Conservation (phyloP, 2,329 filamentous ascomycete species). For the Calonectria hawksworthii region DNA sequence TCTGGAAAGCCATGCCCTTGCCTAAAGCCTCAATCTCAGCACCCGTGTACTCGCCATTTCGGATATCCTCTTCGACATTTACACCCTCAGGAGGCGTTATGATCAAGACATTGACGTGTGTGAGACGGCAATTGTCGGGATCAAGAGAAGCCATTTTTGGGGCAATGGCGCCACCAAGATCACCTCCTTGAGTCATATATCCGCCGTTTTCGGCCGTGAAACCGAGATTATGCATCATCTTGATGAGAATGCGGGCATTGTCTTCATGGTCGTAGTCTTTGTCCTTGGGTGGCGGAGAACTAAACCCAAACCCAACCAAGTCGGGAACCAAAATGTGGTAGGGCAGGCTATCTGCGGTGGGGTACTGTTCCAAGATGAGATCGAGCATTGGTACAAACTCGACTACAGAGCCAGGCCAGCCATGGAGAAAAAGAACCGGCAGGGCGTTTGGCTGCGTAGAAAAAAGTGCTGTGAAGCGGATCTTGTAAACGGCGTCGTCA, state of each 20-base stretch:
- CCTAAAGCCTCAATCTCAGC: neutral
- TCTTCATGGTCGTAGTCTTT: neutral
- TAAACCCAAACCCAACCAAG: neutral
- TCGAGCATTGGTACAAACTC: neutral
- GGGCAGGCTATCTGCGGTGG: neutral
- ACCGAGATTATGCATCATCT: neutral
- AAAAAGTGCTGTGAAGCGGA: neutral
- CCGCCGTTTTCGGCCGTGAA: neutral
- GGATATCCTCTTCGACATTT: neutral
- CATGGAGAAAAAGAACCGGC: neutral
- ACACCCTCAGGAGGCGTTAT: neutral
- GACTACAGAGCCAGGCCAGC: neutral
- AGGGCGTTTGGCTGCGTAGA: neutral
- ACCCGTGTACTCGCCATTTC: neutral
- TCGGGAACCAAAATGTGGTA: neutral
- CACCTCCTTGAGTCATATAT: neutral
- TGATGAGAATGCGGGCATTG: neutral
- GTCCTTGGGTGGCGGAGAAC: neutral
- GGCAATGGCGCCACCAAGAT: neutral
- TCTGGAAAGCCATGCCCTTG: neutral
- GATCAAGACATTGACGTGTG: neutral
- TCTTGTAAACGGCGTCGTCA: neutral
- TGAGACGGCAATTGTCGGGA: neutral
- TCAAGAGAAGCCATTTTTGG: neutral
- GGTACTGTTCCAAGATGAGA: neutral